Evolutionary conservation across 805 yeast genomes (phyloP), one percentile per base, ranked within the genome.

Genomic region (Pichia gijzeniarum): DNA sequence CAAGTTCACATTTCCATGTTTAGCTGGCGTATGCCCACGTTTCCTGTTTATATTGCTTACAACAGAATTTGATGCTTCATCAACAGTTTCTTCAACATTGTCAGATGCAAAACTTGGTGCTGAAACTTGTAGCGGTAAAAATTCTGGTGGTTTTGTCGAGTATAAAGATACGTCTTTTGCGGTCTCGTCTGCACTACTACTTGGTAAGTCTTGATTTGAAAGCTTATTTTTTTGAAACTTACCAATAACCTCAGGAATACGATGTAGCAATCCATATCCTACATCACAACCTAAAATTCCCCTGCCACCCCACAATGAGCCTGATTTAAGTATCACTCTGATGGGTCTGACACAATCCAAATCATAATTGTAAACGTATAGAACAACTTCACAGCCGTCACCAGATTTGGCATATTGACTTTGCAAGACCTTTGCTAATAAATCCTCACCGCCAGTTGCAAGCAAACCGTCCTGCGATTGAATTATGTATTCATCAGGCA

Each of bases 201-300:
- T 54, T 4, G 53, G 50, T 38, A 48, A 56, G 18, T 44, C 46
- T 41, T 50, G 58, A 18, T 47, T 57, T 21, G 28, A 27, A n/a
- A 44, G 40, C 41, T 43, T 12, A 17, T 33, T 32, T 10, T 35
- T 30, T 22, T 43, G 38, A 16, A 47, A 57, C 47, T 74, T 73
- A 0, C 75, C 77, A 9, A 72, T 59, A 5, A 79, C 83, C 47
- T 79, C 77, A 1, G 98, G 96, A n/a, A 62, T 47, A 32, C 57
- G 52, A 60, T 91, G 98, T 41, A 91, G 68, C 42, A 85, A 72
- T 0, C 99, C 99, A 57, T 89, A 90, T 0, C 97, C 98, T 17
- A 91, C 95, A 52, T 90, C 95, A 65, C 96, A 89, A 2, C 99
- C 99, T 32, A 91, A 66, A 32, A 88, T 69, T 1, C 96, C 95